Evolutionary conservation across 2,329 filamentous ascomycete genomes (phyloP).

Genomic region (Dactylellina drechsleri): DNA sequence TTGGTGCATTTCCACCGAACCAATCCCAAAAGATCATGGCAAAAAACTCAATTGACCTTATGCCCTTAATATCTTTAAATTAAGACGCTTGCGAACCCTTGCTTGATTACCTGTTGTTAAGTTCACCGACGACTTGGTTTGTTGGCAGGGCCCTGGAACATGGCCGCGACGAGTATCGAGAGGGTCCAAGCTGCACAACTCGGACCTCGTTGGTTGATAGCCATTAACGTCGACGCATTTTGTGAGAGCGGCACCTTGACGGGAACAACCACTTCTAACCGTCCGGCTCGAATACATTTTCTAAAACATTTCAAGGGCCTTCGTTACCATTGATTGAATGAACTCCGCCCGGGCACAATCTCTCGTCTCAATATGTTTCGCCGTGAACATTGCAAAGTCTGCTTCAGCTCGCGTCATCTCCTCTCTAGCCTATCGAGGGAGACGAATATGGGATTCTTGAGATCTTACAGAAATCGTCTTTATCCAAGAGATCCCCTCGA

Average conservation of each 20-base stretch:
- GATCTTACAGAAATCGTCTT: neutral
- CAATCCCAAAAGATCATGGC: conserved; percentile 41
- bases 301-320: conserved; percentile 20
- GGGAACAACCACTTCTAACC: conserved; percentile 53
- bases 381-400: neutral
- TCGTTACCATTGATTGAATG: conserved; percentile 13
- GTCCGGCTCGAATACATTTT: conserved; percentile 20
- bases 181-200: conserved; percentile 47
- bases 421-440: neutral
- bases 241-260: conserved; percentile 36
- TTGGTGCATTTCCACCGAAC: conserved; percentile 31
- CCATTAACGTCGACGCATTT: conserved; percentile 48
- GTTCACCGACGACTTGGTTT: neutral
- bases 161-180: neutral
- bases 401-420: too few species aligned
- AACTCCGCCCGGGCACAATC: conserved; percentile 25
- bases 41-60: conserved; percentile 18
- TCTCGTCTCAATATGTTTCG: conserved; percentile 21
- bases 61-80: conserved; percentile 23
- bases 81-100: conserved; percentile 26
- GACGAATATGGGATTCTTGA: conserved; percentile 31
- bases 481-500: too few species aligned
- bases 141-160: neutral
- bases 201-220: conserved; percentile 36
- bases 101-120: conserved; percentile 11